phyloP scores from a whole-genome alignment of 1,284 basidiomycete species.

The Xerocomus nothofagi region DNA sequence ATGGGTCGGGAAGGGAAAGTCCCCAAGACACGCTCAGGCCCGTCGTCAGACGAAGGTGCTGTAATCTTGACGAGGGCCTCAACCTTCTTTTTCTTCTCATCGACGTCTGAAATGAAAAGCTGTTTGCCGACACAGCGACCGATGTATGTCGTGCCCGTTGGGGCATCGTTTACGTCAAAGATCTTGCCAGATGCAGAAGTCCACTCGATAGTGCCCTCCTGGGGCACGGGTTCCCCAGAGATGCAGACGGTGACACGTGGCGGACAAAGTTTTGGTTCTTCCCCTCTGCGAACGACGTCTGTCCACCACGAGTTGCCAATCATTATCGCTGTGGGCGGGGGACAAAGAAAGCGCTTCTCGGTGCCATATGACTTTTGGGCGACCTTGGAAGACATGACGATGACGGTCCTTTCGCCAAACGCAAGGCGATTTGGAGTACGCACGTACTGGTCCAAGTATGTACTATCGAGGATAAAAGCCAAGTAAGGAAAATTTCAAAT shows the following conservation, averaged over 20 bases:
- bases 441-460: conserved; percentile 82
- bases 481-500: conserved; percentile 13
- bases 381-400: conserved; percentile 95
- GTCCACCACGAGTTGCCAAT: conserved; percentile 97
- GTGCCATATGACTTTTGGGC: conserved; percentile 97
- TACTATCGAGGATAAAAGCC: conserved; percentile 44
- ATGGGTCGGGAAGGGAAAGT: conserved; percentile 89
- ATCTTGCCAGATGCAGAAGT: conserved; percentile 77
- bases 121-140: conserved; percentile 90
- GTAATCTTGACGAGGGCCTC: conserved; percentile 89
- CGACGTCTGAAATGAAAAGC: conserved; percentile 87
- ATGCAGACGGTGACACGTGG: conserved; percentile 89
- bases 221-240: conserved; percentile 84
- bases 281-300: conserved; percentile 66
- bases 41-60: conserved; percentile 76
- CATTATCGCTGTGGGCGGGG: conserved; percentile 92
- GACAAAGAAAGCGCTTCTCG: conserved; percentile 96
- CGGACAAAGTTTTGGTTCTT: conserved; percentile 72
- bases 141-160: conserved; percentile 76
- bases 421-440: conserved; percentile 83
- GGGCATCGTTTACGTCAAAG: conserved; percentile 79
- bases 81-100: conserved; percentile 90
- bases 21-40: conserved; percentile 79
- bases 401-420: conserved; percentile 89
- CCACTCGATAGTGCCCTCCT: conserved; percentile 85